These are phyloP conservation scores for Euphorbia tirucalli DNA, from an alignment of 345 rosid species.

Conservation along the genomic window DNA sequence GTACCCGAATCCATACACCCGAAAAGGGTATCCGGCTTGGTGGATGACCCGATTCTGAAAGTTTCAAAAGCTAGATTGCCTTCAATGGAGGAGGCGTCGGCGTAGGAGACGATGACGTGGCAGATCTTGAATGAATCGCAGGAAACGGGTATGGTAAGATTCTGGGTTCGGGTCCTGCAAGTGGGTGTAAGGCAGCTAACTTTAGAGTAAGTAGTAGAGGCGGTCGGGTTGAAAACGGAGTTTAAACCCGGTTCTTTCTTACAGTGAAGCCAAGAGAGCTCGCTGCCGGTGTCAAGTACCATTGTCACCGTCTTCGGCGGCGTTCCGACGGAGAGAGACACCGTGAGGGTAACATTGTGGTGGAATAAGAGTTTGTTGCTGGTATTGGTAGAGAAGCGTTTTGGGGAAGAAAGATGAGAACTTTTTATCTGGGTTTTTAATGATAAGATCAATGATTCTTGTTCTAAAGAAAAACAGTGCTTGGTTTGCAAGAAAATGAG, in stretches of 20 bases:
- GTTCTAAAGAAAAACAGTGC: conserved; percentile 31
- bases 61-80: conserved; percentile 58
- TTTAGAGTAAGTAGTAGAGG: conserved; percentile 46
- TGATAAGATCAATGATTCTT: conserved; percentile 39
- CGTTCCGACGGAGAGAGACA: conserved; percentile 58
- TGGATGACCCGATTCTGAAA: conserved; percentile 44
- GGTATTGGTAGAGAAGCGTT: conserved; percentile 18
- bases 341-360: conserved; percentile 57
- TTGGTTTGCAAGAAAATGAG: conserved; percentile 30
- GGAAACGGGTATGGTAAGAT: conserved; percentile 42
- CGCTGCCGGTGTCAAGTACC: conserved; percentile 83
- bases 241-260: conserved; percentile 28
- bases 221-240: conserved; percentile 38
- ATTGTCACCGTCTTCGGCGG: conserved; percentile 61
- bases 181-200: conserved; percentile 44
- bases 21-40: conserved; percentile 43
- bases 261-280: conserved; percentile 76
- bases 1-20: conserved; percentile 76
- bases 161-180: conserved; percentile 51
- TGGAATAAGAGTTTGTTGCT: conserved; percentile 43
- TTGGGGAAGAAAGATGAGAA: not conserved
- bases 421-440: conserved; percentile 37
- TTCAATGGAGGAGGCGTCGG: conserved; percentile 55
- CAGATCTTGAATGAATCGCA: conserved; percentile 51
- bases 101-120: conserved; percentile 54